A percentile compares a stretch with the other conserved stretches of the same genome.
These are phyloP conservation scores for Piper betle DNA, from an alignment of 164 flowering plant species.

Conservation along the genomic window DNA sequence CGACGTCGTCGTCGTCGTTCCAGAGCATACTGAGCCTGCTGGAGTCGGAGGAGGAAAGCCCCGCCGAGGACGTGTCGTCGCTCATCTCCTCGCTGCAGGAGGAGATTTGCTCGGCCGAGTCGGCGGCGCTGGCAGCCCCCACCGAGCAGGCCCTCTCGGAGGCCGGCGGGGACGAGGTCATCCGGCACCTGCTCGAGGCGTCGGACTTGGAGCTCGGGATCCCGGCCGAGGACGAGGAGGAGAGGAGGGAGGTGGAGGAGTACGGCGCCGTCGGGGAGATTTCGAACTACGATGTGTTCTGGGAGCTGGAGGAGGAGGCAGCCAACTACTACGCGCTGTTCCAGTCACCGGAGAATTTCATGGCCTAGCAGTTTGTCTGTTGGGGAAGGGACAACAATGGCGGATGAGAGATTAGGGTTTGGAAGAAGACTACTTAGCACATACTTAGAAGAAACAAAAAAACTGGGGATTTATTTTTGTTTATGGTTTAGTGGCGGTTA, in stretches of 20 bases:
- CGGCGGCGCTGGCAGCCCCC: neutral
- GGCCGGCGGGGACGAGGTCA: slow-evolving; percentile 3
- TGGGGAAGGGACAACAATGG: too few species aligned
- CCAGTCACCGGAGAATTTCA: slow-evolving; percentile 2
- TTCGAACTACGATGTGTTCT: slow-evolving; percentile 6
- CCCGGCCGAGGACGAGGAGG: slow-evolving; percentile 2
- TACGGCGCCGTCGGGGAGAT: neutral
- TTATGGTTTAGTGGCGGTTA: too few species aligned
- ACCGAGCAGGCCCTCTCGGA: neutral
- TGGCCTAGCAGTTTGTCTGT: too few species aligned
- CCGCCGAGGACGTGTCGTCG: slow-evolving; percentile 5
- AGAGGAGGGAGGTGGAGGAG: neutral
- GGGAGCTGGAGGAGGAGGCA: slow-evolving; percentile 8
- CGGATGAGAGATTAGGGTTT: too few species aligned
- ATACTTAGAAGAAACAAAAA: too few species aligned
- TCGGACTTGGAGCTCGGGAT: slow-evolving; percentile 13
- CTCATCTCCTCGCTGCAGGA: slow-evolving; percentile 6
- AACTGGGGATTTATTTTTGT: too few species aligned
- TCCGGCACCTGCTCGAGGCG: slow-evolving; percentile 10
- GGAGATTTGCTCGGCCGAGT: slow-evolving; percentile 2
- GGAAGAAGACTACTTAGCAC: too few species aligned
- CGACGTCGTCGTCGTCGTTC: neutral
- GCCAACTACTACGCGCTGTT: slow-evolving; percentile 7
- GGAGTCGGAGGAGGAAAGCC: slow-evolving; percentile 11
- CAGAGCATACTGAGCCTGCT: slow-evolving; percentile 7